Base-by-base conservation (phyloP, 169 alveolate species). In the Plasmodium gonderi region DNA sequence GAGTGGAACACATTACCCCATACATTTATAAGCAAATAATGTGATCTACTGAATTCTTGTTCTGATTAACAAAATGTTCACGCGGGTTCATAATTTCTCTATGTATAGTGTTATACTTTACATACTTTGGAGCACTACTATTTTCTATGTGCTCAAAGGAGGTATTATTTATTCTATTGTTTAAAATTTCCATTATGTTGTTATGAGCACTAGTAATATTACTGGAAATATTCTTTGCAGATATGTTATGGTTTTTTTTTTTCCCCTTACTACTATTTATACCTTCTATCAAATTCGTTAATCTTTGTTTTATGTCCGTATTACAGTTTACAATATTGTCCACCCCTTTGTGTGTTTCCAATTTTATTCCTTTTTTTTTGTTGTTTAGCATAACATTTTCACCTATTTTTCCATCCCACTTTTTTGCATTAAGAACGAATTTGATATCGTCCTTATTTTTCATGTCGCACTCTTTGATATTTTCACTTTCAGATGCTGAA, bases 21-120 rank as follows among this genome's bases (percentile, higher is more conserved):
- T 0, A 60, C 17, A 0, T 45, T 83, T 83, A 83, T 60, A 83
- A 76, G 75, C 92, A 83, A 69, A 83, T 68, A 72, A 83, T 83
- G 33, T 83, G 92, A 47, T 83, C 92, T 31, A 83, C 77, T n/a
- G 92, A 83, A 69, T 72, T 69, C 26, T 69, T 68, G 54, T 69
- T 83, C 42, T 83, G 92, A 17, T 20, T 69, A 49, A 64, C 54
- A 17, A 69, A 83, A 38, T 74, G 81, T 23, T 83, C 80, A 33
- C 92, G 92, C 17, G 92, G 92, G 14, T 83, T 83, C 83, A 83
- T 51, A 69, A 83, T 83, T 72, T 83, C 92, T 2, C 92, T 64
- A 74, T 83, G 92, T 69, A 83, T 69, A 9, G 92, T 83, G 29
- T 83, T 83, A 83, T 69, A 83, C 42, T 83, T 83, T 36, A 83